Conservation (phyloP, 202 grass and related monocot genomes). For the Setaria italica region DNA sequence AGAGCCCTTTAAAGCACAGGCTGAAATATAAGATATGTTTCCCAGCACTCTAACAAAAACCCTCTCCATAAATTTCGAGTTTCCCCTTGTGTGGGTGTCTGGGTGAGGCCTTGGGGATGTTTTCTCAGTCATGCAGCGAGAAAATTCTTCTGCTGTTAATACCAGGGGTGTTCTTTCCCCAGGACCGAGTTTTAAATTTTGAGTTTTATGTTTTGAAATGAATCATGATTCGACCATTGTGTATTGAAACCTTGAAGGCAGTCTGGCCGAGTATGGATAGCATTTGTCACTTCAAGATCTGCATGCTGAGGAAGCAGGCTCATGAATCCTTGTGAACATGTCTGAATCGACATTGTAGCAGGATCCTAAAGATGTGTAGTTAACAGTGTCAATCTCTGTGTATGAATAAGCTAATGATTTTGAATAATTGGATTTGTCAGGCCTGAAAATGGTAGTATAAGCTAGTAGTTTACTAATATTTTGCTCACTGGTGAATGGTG, state of each 20-base stretch:
- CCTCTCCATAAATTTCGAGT: conserved; percentile 5
- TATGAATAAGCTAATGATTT: background rate
- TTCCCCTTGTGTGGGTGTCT: background rate
- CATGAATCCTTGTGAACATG: background rate
- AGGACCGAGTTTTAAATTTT: too few species aligned
- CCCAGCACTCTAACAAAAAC: background rate
- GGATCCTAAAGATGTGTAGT: background rate
- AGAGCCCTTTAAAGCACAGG: background rate
- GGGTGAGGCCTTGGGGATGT: too few species aligned
- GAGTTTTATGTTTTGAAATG: background rate
- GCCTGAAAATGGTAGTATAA: background rate
- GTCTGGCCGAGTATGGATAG: background rate
- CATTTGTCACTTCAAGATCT: background rate
- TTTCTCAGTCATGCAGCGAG: too few species aligned
- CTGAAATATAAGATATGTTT: background rate
- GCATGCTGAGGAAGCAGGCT: background rate
- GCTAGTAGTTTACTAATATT: conserved; percentile 14
- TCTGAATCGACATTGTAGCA: background rate
- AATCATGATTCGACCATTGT: background rate
- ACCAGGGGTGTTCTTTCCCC: too few species aligned
- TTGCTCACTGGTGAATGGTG: conserved; percentile 5
- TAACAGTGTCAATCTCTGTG: background rate
- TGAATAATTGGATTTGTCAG: conserved; percentile 1
- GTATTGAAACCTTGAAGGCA: background rate
- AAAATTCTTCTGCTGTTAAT: too few species aligned